Percentiles rank a stretch among this genome's conserved stretches.
Evolutionary conservation across 2,329 filamentous ascomycete species (phyloP).

Genomic region (Eurotiales sp.): DNA sequence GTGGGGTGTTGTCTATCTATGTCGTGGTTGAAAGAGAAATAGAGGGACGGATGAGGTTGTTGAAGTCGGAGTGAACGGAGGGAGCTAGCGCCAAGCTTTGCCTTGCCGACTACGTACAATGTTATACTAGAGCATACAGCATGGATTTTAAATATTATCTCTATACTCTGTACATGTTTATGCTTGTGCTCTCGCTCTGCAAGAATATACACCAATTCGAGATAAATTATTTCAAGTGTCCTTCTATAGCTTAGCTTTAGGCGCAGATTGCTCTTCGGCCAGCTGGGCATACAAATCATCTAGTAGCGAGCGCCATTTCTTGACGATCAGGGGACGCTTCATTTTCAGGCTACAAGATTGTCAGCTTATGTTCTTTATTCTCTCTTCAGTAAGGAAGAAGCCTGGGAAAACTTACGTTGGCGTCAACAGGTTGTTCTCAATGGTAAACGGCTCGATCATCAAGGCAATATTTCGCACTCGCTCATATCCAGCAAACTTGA

Average conservation of each 20-base stretch:
- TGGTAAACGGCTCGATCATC: conserved; percentile 82
- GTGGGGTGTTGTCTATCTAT: neutral
- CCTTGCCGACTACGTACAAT: no score
- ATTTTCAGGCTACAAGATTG: conserved; percentile 58
- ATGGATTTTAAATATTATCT: no score
- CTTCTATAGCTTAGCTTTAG: conserved; percentile 38
- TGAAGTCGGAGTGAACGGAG: no score
- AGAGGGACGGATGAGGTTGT: no score
- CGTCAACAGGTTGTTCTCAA: conserved; percentile 78
- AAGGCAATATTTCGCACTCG: conserved; percentile 70
- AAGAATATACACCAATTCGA: neutral
- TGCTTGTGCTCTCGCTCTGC: neutral
- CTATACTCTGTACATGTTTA: no score
- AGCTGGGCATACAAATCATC: conserved; percentile 61
- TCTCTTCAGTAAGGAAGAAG: neutral
- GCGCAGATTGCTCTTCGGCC: conserved; percentile 32
- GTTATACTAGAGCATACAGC: no score
- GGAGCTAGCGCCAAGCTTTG: neutral
- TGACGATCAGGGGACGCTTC: conserved; percentile 65
- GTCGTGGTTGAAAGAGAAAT: neutral
- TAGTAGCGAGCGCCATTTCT: conserved; percentile 55
- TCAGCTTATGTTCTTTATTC: conserved; percentile 15
- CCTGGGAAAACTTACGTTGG: conserved; percentile 44
- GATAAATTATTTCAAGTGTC: no score
- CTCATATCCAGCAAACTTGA: conserved; percentile 92